Base-by-base conservation (phyloP, 805 yeast genomes). In the Zygoascus ofunaensis region DNA sequence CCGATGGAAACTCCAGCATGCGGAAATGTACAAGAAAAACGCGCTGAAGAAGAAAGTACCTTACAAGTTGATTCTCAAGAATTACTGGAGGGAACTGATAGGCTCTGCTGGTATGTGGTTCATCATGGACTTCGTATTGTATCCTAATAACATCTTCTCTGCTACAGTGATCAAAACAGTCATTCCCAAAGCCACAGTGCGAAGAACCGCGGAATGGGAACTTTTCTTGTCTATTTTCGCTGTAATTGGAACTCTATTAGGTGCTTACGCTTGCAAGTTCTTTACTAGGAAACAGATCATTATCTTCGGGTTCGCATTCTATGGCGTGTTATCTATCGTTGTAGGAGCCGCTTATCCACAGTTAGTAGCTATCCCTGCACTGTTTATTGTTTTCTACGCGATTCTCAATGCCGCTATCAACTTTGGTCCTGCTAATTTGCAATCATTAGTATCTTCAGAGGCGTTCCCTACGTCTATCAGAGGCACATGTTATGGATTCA, bases 351-450 rank as follows among this genome's bases (percentile, higher is more conserved):
- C 77, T 2, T 78, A 71, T 55, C 70, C 71, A 14, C 70, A 76
- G 56, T 61, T 82, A 47, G 63, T 64, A 24, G 71, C 73, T 32
- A 80, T 80, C 45, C 68, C 74, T 19, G 76, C 80, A 15, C 65
- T 80, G 32, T 85, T 89, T 55, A 82, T 80, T 41, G 90, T 87
- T 35, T 81, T 82, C 23, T 89, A 82, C 60, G 96, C 96, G 67
- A 77, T 89, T 51, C 87, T 87, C 62, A 68, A 77, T 61, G 73
- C 94, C 4, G 70, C 85, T 41, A 96, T 96, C 56, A 95, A 89
- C 63, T 82, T 87, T 63, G 94, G 95, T 24, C 87, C 94, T 8
- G 97, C 96, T 66, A 85, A 86, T 65, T 86, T 83, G 65, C 80
- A 82, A 59, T 95, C 95, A 52, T 65, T 83, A 47, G 70, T 87